A percentile compares a stretch with the other conserved stretches of the same genome.
Evolutionary conservation across 2,329 filamentous ascomycete species (phyloP).

Genomic region (Talaromyces sp.): DNA sequence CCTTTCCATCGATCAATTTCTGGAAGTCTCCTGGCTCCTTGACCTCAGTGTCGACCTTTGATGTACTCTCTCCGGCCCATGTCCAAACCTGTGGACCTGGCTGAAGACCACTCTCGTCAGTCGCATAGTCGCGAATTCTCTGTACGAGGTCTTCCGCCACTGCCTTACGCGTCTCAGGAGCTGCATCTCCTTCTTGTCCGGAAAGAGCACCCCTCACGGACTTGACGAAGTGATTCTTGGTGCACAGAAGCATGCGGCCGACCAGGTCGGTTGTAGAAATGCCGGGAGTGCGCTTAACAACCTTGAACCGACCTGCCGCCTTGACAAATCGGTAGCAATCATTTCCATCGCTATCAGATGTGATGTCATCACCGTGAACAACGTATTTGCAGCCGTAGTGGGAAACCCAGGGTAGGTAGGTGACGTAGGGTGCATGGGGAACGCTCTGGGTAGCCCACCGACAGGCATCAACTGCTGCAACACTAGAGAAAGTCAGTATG

Average conservation of each 20-base stretch:
- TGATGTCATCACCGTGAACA: conserved; percentile 96
- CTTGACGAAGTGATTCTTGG: conserved; percentile 89
- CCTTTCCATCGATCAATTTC: conserved; percentile 70
- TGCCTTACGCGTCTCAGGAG: conserved; percentile 65
- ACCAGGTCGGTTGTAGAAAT: conserved; percentile 99
- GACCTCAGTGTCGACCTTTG: conserved; percentile 40
- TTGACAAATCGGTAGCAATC: conserved; percentile 99
- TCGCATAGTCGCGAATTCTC: conserved; percentile 82
- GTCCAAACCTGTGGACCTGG: conserved; percentile 85
- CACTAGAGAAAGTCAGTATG: conserved; percentile 49
- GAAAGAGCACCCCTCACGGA: conserved; percentile 70
- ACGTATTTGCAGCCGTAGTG: conserved; percentile 96
- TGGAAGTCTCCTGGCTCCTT: conserved; percentile 69
- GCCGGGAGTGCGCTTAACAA: conserved; percentile 92
- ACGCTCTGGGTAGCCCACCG: conserved; percentile 89
- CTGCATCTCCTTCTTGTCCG: conserved; percentile 73
- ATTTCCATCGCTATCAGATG: conserved; percentile 86
- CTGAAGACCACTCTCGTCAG: conserved; percentile 75
- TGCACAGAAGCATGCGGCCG: conserved; percentile 94
- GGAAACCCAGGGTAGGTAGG: conserved; percentile 87
- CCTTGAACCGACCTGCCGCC: conserved; percentile 87
- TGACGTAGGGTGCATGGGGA: conserved; percentile 89
- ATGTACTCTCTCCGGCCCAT: conserved; percentile 59
- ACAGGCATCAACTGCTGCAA: conserved; percentile 90
- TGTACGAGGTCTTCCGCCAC: conserved; percentile 71